Evolutionary conservation across 768 basidiomycete genomes (phyloP).

Genomic region (Kwoniella botswanensis): DNA sequence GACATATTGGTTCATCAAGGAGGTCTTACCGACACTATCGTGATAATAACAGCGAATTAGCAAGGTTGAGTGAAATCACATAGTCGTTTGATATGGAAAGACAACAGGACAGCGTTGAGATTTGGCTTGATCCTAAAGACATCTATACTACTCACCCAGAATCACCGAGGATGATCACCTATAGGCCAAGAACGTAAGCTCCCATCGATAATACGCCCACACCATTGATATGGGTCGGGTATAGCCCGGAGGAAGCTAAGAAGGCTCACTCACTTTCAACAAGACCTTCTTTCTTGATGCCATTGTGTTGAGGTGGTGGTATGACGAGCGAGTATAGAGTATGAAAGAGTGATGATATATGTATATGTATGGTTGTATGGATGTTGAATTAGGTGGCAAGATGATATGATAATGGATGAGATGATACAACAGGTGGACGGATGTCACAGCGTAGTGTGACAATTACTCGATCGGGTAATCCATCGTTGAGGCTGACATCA

Average conservation of each 20-base stretch:
- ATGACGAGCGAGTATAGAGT: neutral
- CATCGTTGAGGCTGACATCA: conserved; percentile 6
- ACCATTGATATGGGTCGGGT: neutral
- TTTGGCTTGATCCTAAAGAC: neutral
- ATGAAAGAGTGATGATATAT: neutral
- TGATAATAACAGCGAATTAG: neutral
- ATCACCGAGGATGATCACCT: conserved; percentile 99
- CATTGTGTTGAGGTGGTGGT: conserved; percentile 60
- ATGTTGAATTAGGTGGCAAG: conserved; percentile 14
- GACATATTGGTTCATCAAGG: conserved; percentile 99
- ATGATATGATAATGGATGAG: neutral
- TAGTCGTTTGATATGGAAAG: too few species aligned
- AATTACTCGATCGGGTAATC: conserved; percentile 3
- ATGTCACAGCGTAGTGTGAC: neutral
- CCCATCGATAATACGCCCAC: neutral
- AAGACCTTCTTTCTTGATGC: conserved; percentile 61
- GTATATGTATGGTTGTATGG: too few species aligned
- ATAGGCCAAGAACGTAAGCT: conserved; percentile 11
- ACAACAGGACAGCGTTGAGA: neutral
- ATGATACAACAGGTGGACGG: too few species aligned
- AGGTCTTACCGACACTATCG: conserved; percentile 93
- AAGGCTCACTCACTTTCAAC: conserved; percentile 58
- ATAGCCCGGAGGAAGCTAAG: neutral
- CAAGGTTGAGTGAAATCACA: neutral
- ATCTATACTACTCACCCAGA: conserved; percentile 52